phyloP scores from a whole-genome alignment of 192 early-diverging fungal species.

The Backusella liffmaniae region DNA sequence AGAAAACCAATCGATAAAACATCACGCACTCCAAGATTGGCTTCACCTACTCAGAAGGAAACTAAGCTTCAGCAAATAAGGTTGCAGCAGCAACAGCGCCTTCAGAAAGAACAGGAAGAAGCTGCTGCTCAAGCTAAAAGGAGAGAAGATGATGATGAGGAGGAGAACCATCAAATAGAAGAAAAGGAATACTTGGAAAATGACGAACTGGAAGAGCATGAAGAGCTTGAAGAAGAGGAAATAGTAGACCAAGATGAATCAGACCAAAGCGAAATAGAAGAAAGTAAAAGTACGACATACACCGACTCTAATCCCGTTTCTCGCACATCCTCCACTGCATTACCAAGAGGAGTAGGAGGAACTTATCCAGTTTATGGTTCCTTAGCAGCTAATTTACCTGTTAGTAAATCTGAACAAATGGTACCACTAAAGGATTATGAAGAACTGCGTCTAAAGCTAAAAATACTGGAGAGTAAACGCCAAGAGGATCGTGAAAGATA shows the following conservation, averaged over 20 bases:
- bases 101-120: slow-evolving; percentile 26
- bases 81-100: slow-evolving; percentile 12
- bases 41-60: background rate
- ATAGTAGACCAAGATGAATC: slow-evolving; percentile 15
- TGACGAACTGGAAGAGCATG: slow-evolving; percentile 18
- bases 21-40: slow-evolving; percentile 14
- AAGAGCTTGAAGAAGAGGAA: slow-evolving; percentile 35
- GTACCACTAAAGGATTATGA: slow-evolving; percentile 73
- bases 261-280: background rate
- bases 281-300: background rate
- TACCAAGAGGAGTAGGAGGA: background rate
- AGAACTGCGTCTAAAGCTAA: slow-evolving; percentile 75
- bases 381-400: slow-evolving; percentile 13
- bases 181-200: slow-evolving; percentile 1
- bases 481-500: slow-evolving; percentile 76
- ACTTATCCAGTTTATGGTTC: slow-evolving; percentile 14
- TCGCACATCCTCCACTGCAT: background rate
- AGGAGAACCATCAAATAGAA: background rate
- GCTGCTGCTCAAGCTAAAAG: slow-evolving; percentile 9
- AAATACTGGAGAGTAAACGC: slow-evolving; percentile 77
- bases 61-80: slow-evolving; percentile 23
- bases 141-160: slow-evolving; percentile 20
- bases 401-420: slow-evolving; percentile 36
- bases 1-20: background rate
- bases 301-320: background rate